Percentiles rank a stretch among this genome's conserved stretches.
Conservation (phyloP, 2,329 filamentous ascomycete genomes). For the Cytospora chrysosperma region DNA sequence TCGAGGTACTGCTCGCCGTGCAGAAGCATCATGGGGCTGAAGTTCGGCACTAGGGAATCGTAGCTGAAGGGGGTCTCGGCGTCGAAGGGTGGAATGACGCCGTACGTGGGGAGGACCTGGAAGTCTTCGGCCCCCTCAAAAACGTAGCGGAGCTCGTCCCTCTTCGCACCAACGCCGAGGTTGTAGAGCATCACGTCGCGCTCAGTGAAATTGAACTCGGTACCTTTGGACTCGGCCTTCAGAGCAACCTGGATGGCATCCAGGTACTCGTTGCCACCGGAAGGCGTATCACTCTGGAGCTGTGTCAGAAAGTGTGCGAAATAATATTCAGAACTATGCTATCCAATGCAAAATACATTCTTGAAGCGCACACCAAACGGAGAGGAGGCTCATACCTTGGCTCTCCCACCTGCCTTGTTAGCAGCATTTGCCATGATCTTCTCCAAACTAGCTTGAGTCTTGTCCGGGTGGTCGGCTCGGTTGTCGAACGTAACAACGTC, state of each 20-base stretch:
- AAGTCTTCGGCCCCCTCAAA: slow-evolving; percentile 92
- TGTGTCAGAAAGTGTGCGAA: slow-evolving; percentile 17
- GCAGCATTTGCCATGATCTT: slow-evolving; percentile 79
- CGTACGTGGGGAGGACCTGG: slow-evolving; percentile 91
- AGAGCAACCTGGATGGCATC: slow-evolving; percentile 75
- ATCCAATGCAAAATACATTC: slow-evolving; percentile 5
- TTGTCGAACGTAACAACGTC: slow-evolving; percentile 84
- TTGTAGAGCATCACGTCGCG: slow-evolving; percentile 94
- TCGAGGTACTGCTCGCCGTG: slow-evolving; percentile 99
- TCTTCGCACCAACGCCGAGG: slow-evolving; percentile 88
- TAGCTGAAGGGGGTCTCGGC: slow-evolving; percentile 77
- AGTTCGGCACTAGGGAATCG: slow-evolving; percentile 86
- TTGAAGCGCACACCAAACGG: slow-evolving; percentile 28
- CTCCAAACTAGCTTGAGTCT: slow-evolving; percentile 71
- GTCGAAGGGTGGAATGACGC: slow-evolving; percentile 92
- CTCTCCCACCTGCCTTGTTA: slow-evolving; percentile 63
- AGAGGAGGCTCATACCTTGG: slow-evolving; percentile 55
- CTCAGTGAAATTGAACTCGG: slow-evolving; percentile 80
- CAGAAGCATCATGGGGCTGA: slow-evolving; percentile 96
- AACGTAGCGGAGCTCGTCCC: slow-evolving; percentile 80
- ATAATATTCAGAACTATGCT: slow-evolving; percentile 28
- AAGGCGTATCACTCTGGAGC: slow-evolving; percentile 29
- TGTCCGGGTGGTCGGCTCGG: slow-evolving; percentile 81
- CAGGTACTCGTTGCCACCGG: slow-evolving; percentile 63
- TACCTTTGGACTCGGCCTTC: slow-evolving; percentile 66